Conservation (phyloP, 257 asterid genomes). For the Gentiana dahurica region DNA sequence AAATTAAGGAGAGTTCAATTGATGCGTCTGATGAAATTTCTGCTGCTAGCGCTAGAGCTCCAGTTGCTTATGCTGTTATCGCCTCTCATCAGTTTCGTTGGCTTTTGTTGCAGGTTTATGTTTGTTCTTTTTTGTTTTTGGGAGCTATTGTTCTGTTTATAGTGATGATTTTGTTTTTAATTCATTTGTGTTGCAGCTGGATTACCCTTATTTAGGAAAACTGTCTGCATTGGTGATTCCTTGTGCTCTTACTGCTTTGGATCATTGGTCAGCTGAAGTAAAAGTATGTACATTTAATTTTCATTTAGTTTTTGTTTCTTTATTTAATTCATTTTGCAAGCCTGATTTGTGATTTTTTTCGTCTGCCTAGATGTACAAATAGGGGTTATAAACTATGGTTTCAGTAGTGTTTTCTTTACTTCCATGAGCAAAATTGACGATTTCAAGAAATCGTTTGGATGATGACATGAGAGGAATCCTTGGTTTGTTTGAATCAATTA, state of each 20-base stretch:
- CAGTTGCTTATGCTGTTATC: slow-evolving; percentile 66
- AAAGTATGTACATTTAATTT: slow-evolving; percentile 48
- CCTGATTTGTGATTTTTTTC: too few species aligned
- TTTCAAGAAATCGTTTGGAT: too few species aligned
- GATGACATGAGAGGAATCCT: too few species aligned
- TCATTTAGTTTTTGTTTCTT: slow-evolving; percentile 4
- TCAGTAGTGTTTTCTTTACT: too few species aligned
- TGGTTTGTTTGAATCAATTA: too few species aligned
- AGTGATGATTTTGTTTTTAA: slow-evolving; percentile 36
- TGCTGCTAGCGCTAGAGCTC: slow-evolving; percentile 73
- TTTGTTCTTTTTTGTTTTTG: background rate
- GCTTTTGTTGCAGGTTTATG: slow-evolving; percentile 61
- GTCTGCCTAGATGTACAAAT: too few species aligned
- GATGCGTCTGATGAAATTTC: slow-evolving; percentile 58
- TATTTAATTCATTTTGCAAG: too few species aligned
- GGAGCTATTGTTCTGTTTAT: slow-evolving; percentile 22
- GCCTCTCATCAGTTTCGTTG: slow-evolving; percentile 85
- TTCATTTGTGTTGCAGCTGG: slow-evolving; percentile 38
- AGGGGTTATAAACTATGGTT: too few species aligned
- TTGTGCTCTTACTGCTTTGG: slow-evolving; percentile 78
- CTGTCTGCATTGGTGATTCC: slow-evolving; percentile 75
- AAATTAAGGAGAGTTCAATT: slow-evolving; percentile 64
- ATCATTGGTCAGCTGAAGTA: slow-evolving; percentile 96
- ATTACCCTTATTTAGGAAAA: slow-evolving; percentile 60
- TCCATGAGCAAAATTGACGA: too few species aligned